Evolutionary conservation across 352 stramenopile species (phyloP), one percentile per base, ranked within the genome.

Genomic region (Pythium coloratum): DNA sequence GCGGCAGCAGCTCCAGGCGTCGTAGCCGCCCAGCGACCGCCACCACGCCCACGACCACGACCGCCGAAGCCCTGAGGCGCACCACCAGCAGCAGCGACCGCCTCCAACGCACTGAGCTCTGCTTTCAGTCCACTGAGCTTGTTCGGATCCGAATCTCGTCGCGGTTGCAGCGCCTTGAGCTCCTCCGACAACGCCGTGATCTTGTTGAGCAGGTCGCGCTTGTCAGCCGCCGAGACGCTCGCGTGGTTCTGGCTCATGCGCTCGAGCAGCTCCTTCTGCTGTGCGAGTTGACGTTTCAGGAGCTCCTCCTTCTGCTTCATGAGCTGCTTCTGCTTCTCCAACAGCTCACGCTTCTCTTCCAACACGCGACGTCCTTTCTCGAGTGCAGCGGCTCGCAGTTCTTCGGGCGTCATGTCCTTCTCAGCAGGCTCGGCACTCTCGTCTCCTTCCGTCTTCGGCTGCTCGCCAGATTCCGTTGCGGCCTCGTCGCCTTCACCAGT

Each of bases 241-340:
- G 78, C 73, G 28, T 80, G 88, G 74, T 90, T 89, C n/a, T 81
- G 67, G 66, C 86, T 93, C 82, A 92, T 94, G 51, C 82, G 78
- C 60, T 92, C 80, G 54, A 96, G 69, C 62, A 94, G 70, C 67
- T 92, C 81, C 56, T 92, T 94, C 49, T 93, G 83, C 57, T 96
- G 88, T 2, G 80, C 74, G 30, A 96, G 63, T 67, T 96, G 88
- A 2, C 84, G 86, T 71, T 91, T 89, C 32, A 96, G 78, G 58
- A 96, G 64, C 46, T 77, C 82, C 47, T 96, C 85, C 38, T 93
- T 92, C 65, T 96, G 88, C 59, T 93, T 92, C 73, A 86, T 90
- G 14, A 96, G 68, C 47, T 84, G 75, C 20, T 82, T 84, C 64
- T 96, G 85, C 70, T 96, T 93, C 55, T 94, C 88, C 20, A 96